A percentile compares a stretch with the other conserved stretches of the same genome.
Evolutionary conservation across 257 asterid species (phyloP).

Genomic region (Petunia axillaris): DNA sequence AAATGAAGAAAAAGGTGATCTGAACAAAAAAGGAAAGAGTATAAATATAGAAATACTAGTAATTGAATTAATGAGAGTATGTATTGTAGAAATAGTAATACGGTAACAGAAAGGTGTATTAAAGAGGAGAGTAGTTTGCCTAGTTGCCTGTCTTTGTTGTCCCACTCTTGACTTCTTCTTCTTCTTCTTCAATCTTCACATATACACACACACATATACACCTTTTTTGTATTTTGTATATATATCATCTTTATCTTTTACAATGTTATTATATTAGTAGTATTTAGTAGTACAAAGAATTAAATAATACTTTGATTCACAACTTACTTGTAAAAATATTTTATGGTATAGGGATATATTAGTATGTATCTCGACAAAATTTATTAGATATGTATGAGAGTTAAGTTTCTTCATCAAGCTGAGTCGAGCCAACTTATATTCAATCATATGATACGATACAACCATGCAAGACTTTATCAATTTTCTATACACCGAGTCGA

Average conservation of each 20-base stretch:
- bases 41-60: neutral
- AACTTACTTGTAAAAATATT: neutral
- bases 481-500: too few species aligned
- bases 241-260: neutral
- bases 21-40: neutral
- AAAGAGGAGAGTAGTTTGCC: neutral
- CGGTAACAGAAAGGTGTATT: neutral
- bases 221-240: too few species aligned
- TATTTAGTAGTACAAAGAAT: neutral
- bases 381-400: too few species aligned
- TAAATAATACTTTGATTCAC: conserved; percentile 11
- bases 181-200: neutral
- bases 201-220: neutral
- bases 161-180: conserved; percentile 16
- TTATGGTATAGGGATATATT: too few species aligned
- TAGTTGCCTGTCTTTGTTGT: conserved; percentile 8
- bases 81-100: neutral
- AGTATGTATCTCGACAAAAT: too few species aligned
- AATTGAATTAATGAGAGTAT: conserved; percentile 10
- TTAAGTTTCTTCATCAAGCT: too few species aligned
- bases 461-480: too few species aligned
- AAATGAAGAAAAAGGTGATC: neutral
- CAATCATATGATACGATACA: too few species aligned
- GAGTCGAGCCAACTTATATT: too few species aligned
- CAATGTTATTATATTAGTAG: too few species aligned